These are phyloP conservation scores for Venustampulla echinocandica DNA, from an alignment of 495 filamentous ascomycete species.

Conservation along the genomic window DNA sequence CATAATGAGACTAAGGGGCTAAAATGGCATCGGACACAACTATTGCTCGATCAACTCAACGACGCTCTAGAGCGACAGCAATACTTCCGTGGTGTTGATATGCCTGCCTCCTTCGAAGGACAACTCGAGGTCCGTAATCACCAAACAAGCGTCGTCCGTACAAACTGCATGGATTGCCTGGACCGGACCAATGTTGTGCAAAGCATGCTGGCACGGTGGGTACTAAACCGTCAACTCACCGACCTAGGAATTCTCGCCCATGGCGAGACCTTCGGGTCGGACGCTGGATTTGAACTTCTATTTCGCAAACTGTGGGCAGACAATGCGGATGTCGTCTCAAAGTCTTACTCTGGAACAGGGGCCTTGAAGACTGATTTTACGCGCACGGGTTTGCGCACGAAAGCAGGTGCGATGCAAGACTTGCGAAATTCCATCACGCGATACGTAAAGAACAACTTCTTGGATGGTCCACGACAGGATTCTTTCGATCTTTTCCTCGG, in stretches of 20 bases:
- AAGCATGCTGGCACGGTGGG: slow-evolving; percentile 84
- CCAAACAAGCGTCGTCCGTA: slow-evolving; percentile 83
- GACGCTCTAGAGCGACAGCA: slow-evolving; percentile 63
- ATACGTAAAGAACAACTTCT: slow-evolving; percentile 85
- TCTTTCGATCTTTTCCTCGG: slow-evolving; percentile 92
- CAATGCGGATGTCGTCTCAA: slow-evolving; percentile 91
- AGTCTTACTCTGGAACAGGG: slow-evolving; percentile 87
- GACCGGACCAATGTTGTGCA: slow-evolving; percentile 98
- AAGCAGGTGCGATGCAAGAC: slow-evolving; percentile 72
- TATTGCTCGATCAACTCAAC: slow-evolving; percentile 72
- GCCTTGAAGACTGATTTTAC: slow-evolving; percentile 96
- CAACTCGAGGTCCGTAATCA: slow-evolving; percentile 66
- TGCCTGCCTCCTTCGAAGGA: slow-evolving; percentile 59
- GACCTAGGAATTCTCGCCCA: slow-evolving; percentile 67
- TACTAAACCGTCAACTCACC: slow-evolving; percentile 74
- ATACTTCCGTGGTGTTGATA: slow-evolving; percentile 89
- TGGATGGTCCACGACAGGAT: slow-evolving; percentile 87
- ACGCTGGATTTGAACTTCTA: slow-evolving; percentile 68
- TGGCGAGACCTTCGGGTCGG: slow-evolving; percentile 56
- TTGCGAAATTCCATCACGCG: slow-evolving; percentile 71
- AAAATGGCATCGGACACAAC: slow-evolving; percentile 82
- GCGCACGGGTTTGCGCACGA: slow-evolving; percentile 77
- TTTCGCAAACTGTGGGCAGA: slow-evolving; percentile 98
- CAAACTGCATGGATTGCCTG: slow-evolving; percentile 98
- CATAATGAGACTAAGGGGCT: slow-evolving; percentile 94